Evolutionary conservation across 2,329 filamentous ascomycete genomes (phyloP), one percentile per base, ranked within the genome.

Genomic region (Rutstroemia sp.): DNA sequence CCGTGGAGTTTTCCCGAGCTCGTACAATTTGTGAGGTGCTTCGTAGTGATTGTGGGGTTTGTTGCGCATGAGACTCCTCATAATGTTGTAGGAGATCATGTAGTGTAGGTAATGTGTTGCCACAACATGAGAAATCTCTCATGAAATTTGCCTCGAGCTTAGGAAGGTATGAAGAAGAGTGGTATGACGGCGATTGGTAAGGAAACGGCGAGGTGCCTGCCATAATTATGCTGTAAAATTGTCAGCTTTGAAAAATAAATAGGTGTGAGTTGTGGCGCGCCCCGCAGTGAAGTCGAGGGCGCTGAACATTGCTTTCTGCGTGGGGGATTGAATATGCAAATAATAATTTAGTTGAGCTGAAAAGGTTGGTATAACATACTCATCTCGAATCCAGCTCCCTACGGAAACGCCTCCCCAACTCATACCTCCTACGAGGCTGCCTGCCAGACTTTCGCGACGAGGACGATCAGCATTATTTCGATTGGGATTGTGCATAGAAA

Each of bases 111-210:
- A 96, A 80, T 34, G 87, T 92, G 66, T 90, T 82, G 67, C 91
- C 91, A 74, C 94, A 99, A 75, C 94, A 99, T 52, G 87, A 87
- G 74, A 97, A 97, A 74, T 97, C 92, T 72, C 87, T 87, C 90
- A 97, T 95, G 72, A 96, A 99, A 69, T 92, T 94, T 60, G 92
- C 92, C 73, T 99, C 94, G 69, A 96, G 84, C 72, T 96, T 96
- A 9, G 92, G 92, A 1, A 96, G 81, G 70, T 97, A 97, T 25
- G 94, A 97, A 6, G 92, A 95, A 1, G 92, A 97, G 72, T 97
- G 92, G 67, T 90, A 95, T 1, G 92, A 96, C 0, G 94, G 90
- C n/a, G 92, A 95, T 71, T 92, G 87, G 66, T 92, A 82, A 58
- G 83, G 79, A 68, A 92, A 95, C 10, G 94, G 94, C n/a, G 94